Base-by-base conservation (phyloP, 75 land plant species). In the Pseudotsuga menziesii region DNA sequence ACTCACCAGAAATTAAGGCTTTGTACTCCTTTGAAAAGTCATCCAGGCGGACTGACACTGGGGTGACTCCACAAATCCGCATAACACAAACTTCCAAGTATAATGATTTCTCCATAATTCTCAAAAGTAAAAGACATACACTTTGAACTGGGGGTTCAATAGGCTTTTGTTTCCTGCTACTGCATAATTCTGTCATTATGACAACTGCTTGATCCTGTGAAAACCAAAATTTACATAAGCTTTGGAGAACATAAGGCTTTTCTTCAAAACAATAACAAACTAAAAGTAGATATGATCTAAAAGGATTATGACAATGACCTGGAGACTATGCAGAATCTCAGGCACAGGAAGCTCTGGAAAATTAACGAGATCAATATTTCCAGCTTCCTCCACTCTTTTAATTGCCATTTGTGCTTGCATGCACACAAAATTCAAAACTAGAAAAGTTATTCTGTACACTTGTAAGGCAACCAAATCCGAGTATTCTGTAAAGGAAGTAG, bases 261-360 rank as follows among this genome's bases (percentile, higher is more conserved):
- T 52, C 39, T 44, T 12, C 23, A 72, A 63, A 41, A 73, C 44
- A 2, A 14, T 41, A 54, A 61, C 61, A 39, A 59, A 15, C 29
- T 59, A 25, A 55, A 76, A 13, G 48, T 17, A 41, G n/a, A 20
- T 7, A 26, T 61, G 55, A 19, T 11, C 55, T 26, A 15, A 23
- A 48, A 15, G 4, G 22, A 26, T 22, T 58, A 35, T 56, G 12
- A 78, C 14, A 57, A 75, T 32, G 83, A 97, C 99, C 99, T 97
- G 98, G 80, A 97, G 71, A 13, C 92, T 90, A 78, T 97, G 93
- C 56, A 97, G 83, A 80, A 97, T 93, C 78, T 97, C 98, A 75
- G 95, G 98, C 79, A 88, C 86, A n/a, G 99, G 98, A 61, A 97
- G 88, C 84, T 97, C 98, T 58, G 99, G 99, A 81, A 91, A 91